Evolutionary conservation across 768 basidiomycete genomes (phyloP), one percentile per base, ranked within the genome.

Genomic region (Trametes villosa): DNA sequence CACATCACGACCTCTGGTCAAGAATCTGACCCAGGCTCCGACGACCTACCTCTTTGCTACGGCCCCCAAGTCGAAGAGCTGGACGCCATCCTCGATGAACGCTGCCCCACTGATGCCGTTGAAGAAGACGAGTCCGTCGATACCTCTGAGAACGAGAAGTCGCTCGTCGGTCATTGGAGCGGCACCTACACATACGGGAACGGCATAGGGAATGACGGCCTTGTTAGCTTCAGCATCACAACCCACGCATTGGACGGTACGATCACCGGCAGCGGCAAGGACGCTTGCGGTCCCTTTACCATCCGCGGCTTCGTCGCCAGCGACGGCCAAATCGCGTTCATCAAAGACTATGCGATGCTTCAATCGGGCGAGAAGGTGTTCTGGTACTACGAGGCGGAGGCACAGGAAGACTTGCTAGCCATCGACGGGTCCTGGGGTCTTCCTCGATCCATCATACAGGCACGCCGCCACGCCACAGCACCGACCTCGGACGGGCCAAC

Each of bases 151-250:
- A 20, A 22, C 2, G 22, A 6, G 2, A 3, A 17, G 1, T 46
- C 53, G 9, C n/a, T 53, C n/a, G 48, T 46, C n/a, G 47, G 44
- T 13, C 47, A 48, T 22, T 62, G 60, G 60, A 44, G 54, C 29
- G 60, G 60, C 12, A 4, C 22, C 9, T 56, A 57, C 20, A 41
- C 48, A 3, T 54, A 53, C 36, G 53, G 27, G 4, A n/a, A 47
- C 2, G 31, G 18, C 11, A 18, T 17, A 17, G 30, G 29, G 4
- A 27, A 34, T 18, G 46, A 48, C 24, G 48, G 54, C 2, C 29
- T 56, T 9, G 38, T 50, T 18, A 52, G 33, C 29, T 62, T 62
- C 47, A 49, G 12, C 11, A 24, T 53, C 18, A 34, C 36, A 18
- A 17, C 24, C 3, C 40, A 49, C 18, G 9, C 33, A 1, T 6